These are phyloP conservation scores for Gillenia trifoliata DNA, from an alignment of 306 rosid species.

Conservation along the genomic window DNA sequence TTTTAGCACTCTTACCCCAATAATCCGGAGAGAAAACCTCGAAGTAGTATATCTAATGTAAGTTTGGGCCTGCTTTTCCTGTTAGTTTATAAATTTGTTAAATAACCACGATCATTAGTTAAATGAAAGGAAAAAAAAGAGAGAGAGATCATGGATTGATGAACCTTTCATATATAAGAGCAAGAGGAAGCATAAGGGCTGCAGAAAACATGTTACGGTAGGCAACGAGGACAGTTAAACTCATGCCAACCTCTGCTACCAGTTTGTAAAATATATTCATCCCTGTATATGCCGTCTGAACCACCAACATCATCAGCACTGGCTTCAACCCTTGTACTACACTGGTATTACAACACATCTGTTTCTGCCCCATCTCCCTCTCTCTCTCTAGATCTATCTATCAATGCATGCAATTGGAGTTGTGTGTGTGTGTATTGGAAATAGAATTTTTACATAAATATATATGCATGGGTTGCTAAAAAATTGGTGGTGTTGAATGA, in stretches of 20 bases:
- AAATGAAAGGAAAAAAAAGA: not conserved
- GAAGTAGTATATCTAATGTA: conserved; percentile 34
- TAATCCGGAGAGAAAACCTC: conserved; percentile 48
- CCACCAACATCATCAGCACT: conserved; percentile 32
- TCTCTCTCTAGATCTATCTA: too few relatives aligned
- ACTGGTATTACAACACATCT: too few relatives aligned
- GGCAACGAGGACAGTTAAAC: conserved; percentile 26
- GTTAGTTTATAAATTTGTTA: not conserved
- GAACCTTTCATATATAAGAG: conserved; percentile 32
- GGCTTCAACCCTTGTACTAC: conserved; percentile 29
- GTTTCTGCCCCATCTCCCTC: too few relatives aligned
- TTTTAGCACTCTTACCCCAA: conserved; percentile 38
- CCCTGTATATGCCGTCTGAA: conserved; percentile 26
- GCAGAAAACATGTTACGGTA: conserved; percentile 48
- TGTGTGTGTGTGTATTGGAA: too few relatives aligned
- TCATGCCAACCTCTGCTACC: conserved; percentile 34
- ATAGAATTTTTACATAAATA: too few relatives aligned
- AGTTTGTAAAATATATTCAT: conserved; percentile 39
- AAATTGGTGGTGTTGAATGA: too few relatives aligned
- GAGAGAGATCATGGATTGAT: not conserved
- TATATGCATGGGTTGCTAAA: too few relatives aligned
- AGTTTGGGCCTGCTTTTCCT: conserved; percentile 49
- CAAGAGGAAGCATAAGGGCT: conserved; percentile 33
- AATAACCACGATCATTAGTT: not conserved
- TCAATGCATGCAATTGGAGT: too few relatives aligned